These are phyloP conservation scores for Nothopassalora personata DNA, from an alignment of 2,329 filamentous ascomycete species.

Conservation along the genomic window DNA sequence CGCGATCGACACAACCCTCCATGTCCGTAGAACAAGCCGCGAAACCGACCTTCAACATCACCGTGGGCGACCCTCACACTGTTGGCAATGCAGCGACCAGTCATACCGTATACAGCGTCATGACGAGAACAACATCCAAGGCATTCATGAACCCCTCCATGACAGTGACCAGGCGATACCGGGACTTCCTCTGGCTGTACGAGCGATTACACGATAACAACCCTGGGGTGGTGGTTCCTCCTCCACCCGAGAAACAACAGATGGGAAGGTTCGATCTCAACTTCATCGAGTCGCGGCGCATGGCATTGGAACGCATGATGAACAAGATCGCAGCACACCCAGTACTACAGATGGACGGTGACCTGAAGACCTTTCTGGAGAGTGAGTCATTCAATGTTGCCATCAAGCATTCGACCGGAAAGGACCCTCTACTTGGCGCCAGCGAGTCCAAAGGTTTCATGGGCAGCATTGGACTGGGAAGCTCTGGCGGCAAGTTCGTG, in stretches of 20 bases:
- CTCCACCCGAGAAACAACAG: conserved; percentile 95
- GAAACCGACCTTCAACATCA: conserved; percentile 85
- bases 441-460: conserved; percentile 87
- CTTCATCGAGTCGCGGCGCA: conserved; percentile 88
- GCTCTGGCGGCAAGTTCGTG: conserved; percentile 76
- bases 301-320: conserved; percentile 92
- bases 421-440: conserved; percentile 69
- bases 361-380: conserved; percentile 93
- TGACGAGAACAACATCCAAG: conserved; percentile 93
- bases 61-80: conserved; percentile 93
- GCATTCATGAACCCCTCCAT: conserved; percentile 91
- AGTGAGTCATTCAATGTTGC: conserved; percentile 95
- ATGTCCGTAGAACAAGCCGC: conserved; percentile 89
- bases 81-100: conserved; percentile 94
- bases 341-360: conserved; percentile 83
- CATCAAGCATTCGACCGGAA: conserved; percentile 87
- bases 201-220: conserved; percentile 91
- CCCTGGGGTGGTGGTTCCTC: conserved; percentile 88
- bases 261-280: conserved; percentile 93
- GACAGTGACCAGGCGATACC: conserved; percentile 85
- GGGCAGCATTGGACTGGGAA: conserved; percentile 65
- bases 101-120: conserved; percentile 94
- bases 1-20: conserved; percentile 62
- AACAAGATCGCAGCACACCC: conserved; percentile 91
- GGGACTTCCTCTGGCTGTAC: conserved; percentile 97